These are phyloP conservation scores for Fraxinus paxiana DNA, from an alignment of 305 asterid genomes.

Conservation along the genomic window DNA sequence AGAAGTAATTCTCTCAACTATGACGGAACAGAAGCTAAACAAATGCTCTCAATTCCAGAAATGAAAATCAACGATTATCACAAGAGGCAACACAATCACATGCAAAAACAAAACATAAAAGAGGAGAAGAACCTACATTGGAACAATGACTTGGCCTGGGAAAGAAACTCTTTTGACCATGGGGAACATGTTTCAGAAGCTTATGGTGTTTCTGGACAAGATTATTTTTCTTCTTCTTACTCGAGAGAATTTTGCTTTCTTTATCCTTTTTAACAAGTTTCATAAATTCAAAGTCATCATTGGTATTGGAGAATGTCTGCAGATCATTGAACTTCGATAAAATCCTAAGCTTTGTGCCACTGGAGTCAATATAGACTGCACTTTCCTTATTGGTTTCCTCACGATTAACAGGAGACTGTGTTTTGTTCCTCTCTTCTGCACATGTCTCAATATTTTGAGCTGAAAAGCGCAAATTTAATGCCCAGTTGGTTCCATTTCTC, in stretches of 20 bases:
- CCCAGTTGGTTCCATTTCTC: conserved; percentile 84
- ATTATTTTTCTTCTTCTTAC: conserved; percentile 47
- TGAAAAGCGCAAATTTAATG: conserved; percentile 39
- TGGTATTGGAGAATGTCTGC: conserved; percentile 24
- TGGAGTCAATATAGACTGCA: conserved; percentile 68
- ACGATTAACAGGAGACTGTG: conserved; percentile 19
- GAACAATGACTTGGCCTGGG: conserved; percentile 27
- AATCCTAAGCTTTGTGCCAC: conserved; percentile 73
- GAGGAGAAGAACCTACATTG: conserved; percentile 35
- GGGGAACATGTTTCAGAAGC: conserved; percentile 37
- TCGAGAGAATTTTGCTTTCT: conserved; percentile 31
- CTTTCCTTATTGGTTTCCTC: conserved; percentile 51
- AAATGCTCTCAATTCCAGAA: neutral
- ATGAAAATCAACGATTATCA: neutral
- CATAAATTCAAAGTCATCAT: conserved; percentile 29
- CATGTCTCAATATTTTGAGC: conserved; percentile 39
- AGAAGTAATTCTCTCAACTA: neutral
- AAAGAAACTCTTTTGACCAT: conserved; percentile 33
- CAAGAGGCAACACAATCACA: neutral
- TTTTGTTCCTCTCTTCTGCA: conserved; percentile 33
- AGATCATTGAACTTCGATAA: conserved; percentile 55
- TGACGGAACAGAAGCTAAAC: neutral
- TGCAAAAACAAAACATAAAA: conserved; percentile 5
- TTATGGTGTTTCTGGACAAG: conserved; percentile 37
- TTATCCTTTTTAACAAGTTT: conserved; percentile 37